These are phyloP conservation scores for Dunaliella salina DNA, from an alignment of 163 green algal genomes.

Conservation along the genomic window DNA sequence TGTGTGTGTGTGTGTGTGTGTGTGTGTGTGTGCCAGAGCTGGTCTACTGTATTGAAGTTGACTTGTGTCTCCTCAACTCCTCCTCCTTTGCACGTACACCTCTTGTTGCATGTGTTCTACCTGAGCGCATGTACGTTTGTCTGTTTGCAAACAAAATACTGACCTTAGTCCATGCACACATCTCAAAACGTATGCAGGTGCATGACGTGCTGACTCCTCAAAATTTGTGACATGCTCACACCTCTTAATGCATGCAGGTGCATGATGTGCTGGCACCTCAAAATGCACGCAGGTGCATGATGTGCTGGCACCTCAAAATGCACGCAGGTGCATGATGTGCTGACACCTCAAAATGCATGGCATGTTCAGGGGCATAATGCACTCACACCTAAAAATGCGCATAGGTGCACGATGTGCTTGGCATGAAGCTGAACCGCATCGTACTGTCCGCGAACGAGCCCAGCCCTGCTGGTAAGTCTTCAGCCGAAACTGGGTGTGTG, in stretches of 20 bases:
- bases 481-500: too few relatives aligned
- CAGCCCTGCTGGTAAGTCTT: background rate
- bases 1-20: too few relatives aligned
- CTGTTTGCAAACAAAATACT: too few relatives aligned
- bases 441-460: slow-evolving; percentile 36
- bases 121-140: too few relatives aligned
- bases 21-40: background rate
- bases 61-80: background rate
- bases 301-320: slow-evolving; percentile 49
- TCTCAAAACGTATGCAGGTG: background rate
- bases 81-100: too few relatives aligned
- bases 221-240: too few relatives aligned
- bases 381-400: too few relatives aligned
- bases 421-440: slow-evolving; percentile 87
- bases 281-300: slow-evolving; percentile 59
- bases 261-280: slow-evolving; percentile 75
- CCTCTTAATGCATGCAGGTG: background rate
- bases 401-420: slow-evolving; percentile 79
- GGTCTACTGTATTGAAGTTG: background rate
- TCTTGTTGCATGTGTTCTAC: too few relatives aligned
- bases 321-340: slow-evolving; percentile 69
- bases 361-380: too few relatives aligned
- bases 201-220: slow-evolving; percentile 95
- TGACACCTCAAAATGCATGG: slow-evolving; percentile 35
- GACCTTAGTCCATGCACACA: too few relatives aligned